Conservation (phyloP, 345 rosid species). For the Citrus reticulata region DNA sequence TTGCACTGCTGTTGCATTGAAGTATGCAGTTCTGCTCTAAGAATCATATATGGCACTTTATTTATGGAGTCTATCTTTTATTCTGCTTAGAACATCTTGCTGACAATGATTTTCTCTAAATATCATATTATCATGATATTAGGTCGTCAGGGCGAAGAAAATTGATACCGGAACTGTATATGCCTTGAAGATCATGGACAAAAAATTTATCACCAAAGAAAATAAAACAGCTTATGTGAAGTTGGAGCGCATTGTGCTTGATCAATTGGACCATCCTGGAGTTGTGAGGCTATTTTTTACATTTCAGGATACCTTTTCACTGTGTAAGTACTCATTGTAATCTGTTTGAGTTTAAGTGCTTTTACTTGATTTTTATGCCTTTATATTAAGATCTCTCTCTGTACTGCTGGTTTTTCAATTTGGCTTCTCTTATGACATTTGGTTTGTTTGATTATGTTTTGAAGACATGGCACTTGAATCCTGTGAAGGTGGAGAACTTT, state of each 20-base stretch:
- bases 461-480: constrained; percentile 99
- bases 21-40: background rate
- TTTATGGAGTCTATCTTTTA: background rate
- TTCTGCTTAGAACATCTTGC: constrained; percentile 3
- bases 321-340: constrained; percentile 56
- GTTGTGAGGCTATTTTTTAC: constrained; percentile 84
- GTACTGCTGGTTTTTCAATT: constrained; percentile 9
- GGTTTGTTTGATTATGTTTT: constrained; percentile 26
- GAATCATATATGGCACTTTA: background rate
- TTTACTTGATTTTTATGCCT: background rate
- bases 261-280: constrained; percentile 97
- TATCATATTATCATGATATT: constrained; percentile 17
- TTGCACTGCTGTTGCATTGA: background rate
- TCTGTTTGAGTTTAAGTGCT: background rate
- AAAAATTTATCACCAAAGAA: constrained; percentile 95
- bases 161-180: constrained; percentile 79
- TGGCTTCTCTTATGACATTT: constrained; percentile 20
- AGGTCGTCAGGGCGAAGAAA: constrained; percentile 98
- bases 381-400: background rate
- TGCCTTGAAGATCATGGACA: constrained; percentile 99
- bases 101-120: constrained; percentile 7
- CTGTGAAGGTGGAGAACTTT: constrained; percentile 97
- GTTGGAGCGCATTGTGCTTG: constrained; percentile 92
- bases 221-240: constrained; percentile 95
- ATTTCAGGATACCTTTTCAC: constrained; percentile 83